phyloP scores from a whole-genome alignment of 306 rosid genomes.

The Pterocarpus macrocarpus region DNA sequence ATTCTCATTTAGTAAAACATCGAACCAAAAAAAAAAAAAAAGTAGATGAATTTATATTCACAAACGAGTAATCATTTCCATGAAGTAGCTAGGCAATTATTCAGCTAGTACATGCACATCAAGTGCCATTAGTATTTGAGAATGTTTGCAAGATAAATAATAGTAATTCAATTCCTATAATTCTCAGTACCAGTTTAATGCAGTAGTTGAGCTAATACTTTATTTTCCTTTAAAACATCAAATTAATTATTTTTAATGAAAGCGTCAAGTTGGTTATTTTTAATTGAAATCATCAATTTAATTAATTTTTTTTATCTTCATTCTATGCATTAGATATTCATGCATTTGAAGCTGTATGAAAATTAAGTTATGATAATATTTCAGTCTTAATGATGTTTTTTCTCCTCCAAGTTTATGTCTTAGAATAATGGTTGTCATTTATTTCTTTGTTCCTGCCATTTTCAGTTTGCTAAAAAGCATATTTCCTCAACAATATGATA shows the following conservation, averaged over 20 bases:
- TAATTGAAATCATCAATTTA: too few species aligned
- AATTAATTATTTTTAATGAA: neutral
- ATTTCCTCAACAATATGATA: neutral
- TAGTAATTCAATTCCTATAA: neutral
- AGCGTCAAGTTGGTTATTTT: too few species aligned
- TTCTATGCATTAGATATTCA: neutral
- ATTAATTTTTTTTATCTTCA: neutral
- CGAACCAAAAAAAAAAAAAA: neutral
- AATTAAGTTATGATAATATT: neutral
- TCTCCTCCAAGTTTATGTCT: neutral
- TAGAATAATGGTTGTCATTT: neutral
- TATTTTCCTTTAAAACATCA: neutral
- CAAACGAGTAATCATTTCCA: neutral
- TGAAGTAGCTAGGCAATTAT: neutral
- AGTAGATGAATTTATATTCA: neutral
- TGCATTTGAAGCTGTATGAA: neutral
- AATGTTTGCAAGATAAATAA: slow-evolving; percentile 4
- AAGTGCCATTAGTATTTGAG: neutral
- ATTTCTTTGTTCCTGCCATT: neutral
- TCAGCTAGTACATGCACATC: neutral
- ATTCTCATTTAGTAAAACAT: neutral
- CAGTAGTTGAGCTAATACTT: too few species aligned
- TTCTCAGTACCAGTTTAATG: neutral
- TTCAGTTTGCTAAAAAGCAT: too few species aligned
- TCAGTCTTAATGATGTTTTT: neutral